These are phyloP conservation scores for Rubroboletus pulcherrimus DNA, from an alignment of 768 basidiomycete genomes.

Conservation along the genomic window DNA sequence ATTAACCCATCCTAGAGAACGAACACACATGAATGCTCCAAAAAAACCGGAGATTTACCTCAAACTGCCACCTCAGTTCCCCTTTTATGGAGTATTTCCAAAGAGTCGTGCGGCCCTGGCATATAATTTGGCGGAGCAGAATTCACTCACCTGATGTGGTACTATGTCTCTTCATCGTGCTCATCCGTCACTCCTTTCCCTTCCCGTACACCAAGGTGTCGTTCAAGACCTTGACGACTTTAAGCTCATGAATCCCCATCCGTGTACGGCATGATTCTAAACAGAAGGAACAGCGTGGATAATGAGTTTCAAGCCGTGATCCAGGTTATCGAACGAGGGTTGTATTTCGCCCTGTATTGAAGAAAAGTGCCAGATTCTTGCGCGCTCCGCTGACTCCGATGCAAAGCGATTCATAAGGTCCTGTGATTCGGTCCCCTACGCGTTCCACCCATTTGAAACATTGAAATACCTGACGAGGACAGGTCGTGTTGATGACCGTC, in stretches of 20 bases:
- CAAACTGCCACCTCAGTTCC: no score
- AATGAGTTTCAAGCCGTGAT: constrained; percentile 48
- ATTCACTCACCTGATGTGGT: not conserved
- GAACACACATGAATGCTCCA: no score
- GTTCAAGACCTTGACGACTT: constrained; percentile 59
- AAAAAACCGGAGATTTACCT: no score
- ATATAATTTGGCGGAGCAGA: no score
- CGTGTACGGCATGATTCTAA: constrained; percentile 75
- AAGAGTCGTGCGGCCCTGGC: constrained; percentile 75
- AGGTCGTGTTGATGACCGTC: no score
- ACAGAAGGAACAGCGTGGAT: constrained; percentile 73
- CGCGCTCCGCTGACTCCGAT: constrained; percentile 30
- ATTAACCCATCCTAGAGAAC: not conserved
- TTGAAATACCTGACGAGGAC: no score
- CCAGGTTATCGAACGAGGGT: not conserved
- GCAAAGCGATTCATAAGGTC: not conserved
- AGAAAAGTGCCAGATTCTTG: constrained; percentile 77
- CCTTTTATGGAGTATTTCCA: no score
- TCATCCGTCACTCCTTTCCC: constrained; percentile 91
- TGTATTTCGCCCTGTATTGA: constrained; percentile 70
- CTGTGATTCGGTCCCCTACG: no score
- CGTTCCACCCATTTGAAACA: no score
- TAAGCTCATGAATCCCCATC: constrained; percentile 77
- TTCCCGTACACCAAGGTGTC: constrained; percentile 56
- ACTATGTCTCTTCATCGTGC: constrained; percentile 36